Evolutionary conservation across 495 filamentous ascomycete genomes (phyloP).

Genomic region (Xylaria nigripes): DNA sequence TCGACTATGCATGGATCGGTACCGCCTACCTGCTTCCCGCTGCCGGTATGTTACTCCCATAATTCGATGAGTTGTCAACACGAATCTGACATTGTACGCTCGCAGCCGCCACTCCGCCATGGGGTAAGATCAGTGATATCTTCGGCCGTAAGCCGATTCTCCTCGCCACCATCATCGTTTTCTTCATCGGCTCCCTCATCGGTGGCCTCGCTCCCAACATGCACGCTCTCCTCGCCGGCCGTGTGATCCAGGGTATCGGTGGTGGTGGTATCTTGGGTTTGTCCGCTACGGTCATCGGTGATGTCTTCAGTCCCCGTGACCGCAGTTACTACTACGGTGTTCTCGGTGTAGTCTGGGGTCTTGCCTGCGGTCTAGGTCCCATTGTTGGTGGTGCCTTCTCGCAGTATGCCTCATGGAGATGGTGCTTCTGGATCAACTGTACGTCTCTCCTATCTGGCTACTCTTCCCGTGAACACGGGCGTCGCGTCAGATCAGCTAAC

Average conservation of each 20-base stretch:
- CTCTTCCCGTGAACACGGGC: no score
- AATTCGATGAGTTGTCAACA: no score
- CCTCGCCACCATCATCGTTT: conserved; percentile 53
- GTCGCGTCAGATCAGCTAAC: no score
- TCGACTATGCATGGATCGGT: conserved; percentile 57
- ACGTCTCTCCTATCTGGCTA: neutral
- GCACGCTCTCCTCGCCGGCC: conserved; percentile 63
- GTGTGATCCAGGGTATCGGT: conserved; percentile 75
- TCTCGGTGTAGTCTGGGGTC: conserved; percentile 53
- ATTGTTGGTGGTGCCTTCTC: conserved; percentile 64
- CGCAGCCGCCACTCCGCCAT: conserved; percentile 29
- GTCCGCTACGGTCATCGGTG: conserved; percentile 48
- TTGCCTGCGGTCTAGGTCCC: conserved; percentile 47
- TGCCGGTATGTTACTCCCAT: no score
- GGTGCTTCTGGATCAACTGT: conserved; percentile 42
- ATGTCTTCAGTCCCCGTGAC: conserved; percentile 57
- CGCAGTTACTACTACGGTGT: conserved; percentile 39
- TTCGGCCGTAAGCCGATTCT: conserved; percentile 67
- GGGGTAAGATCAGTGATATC: conserved; percentile 49
- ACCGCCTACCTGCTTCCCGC: conserved; percentile 44
- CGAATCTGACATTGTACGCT: no score
- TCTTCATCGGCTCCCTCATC: conserved; percentile 53
- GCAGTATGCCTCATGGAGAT: conserved; percentile 18
- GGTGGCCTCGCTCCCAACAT: conserved; percentile 57
- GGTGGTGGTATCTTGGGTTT: conserved; percentile 63